phyloP scores from a whole-genome alignment of 352 stramenopile species.

The Phytophthora palmivora region DNA sequence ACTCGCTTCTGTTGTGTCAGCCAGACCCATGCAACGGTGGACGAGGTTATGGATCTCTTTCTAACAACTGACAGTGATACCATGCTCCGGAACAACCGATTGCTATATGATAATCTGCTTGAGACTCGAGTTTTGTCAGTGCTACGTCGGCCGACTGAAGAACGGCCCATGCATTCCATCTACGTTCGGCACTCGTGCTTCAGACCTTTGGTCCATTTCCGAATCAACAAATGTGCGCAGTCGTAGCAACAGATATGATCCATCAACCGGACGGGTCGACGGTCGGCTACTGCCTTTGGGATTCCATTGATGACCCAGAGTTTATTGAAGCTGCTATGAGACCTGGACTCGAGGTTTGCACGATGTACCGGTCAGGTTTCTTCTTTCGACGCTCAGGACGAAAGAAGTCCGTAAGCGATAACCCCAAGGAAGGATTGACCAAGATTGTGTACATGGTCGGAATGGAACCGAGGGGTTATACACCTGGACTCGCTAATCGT shows the following conservation, averaged over 20 bases:
- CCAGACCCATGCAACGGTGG: slow-evolving; percentile 40
- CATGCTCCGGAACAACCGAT: slow-evolving; percentile 48
- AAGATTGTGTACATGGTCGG: slow-evolving; percentile 74
- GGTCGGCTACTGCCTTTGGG: slow-evolving; percentile 69
- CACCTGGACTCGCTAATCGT: slow-evolving; percentile 39
- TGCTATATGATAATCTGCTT: slow-evolving; percentile 57
- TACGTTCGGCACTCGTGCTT: slow-evolving; percentile 46
- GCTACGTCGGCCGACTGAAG: slow-evolving; percentile 39
- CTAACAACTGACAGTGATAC: slow-evolving; percentile 41
- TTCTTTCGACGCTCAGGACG: slow-evolving; percentile 43
- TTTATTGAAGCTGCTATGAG: slow-evolving; percentile 29
- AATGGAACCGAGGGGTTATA: slow-evolving; percentile 41
- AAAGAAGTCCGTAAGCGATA: slow-evolving; percentile 7
- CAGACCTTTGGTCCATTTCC: slow-evolving; percentile 41
- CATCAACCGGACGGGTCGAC: slow-evolving; percentile 48
- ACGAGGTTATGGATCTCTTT: slow-evolving; percentile 64
- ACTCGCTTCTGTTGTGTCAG: slow-evolving; percentile 61
- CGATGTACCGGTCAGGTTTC: slow-evolving; percentile 63
- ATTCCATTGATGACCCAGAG: slow-evolving; percentile 55
- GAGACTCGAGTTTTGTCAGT: slow-evolving; percentile 51
- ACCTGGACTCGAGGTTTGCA: slow-evolving; percentile 25
- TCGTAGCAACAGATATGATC: slow-evolving; percentile 46
- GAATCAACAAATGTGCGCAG: slow-evolving; percentile 47
- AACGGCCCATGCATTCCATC: slow-evolving; percentile 46
- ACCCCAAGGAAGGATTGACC: slow-evolving; percentile 26